A percentile compares a stretch with the other conserved stretches of the same genome.
Conservation (phyloP, 345 rosid species). For the Moricandia moricandioides region DNA sequence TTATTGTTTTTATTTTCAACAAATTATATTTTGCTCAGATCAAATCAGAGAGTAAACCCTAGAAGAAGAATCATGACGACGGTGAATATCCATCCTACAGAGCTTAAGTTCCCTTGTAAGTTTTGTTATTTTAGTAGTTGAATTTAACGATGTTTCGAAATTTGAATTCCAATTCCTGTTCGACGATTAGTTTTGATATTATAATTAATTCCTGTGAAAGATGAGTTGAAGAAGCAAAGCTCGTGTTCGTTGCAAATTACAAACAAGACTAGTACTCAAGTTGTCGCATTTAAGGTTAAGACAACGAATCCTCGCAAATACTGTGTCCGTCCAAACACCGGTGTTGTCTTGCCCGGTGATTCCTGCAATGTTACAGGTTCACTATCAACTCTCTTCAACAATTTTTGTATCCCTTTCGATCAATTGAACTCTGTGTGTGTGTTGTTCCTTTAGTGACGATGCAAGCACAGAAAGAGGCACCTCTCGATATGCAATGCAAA, state of each 20-base stretch:
- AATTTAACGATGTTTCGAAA: too few species aligned
- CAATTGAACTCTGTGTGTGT: too few species aligned
- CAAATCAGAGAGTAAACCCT: conserved; percentile 13
- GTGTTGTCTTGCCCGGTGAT: conserved; percentile 58
- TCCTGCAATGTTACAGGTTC: conserved; percentile 62
- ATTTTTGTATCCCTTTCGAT: too few species aligned
- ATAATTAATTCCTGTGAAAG: conserved; percentile 30
- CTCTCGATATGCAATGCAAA: conserved; percentile 45
- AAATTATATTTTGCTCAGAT: not conserved
- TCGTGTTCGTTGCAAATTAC: conserved; percentile 71
- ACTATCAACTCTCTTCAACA: too few species aligned
- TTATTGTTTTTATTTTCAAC: not conserved
- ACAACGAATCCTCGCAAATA: conserved; percentile 85
- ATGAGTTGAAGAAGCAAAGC: conserved; percentile 79
- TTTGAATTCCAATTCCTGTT: not conserved
- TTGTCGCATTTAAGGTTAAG: conserved; percentile 82
- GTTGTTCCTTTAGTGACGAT: too few species aligned
- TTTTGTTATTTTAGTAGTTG: too few species aligned
- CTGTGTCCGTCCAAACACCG: conserved; percentile 80
- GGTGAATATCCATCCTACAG: conserved; percentile 68
- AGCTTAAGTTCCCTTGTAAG: not conserved
- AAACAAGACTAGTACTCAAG: conserved; percentile 52
- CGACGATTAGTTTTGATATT: not conserved
- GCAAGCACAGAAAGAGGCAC: not conserved
- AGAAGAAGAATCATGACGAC: conserved; percentile 40